Conservation (phyloP, 768 basidiomycete species). For the Rhodotorula kratochvilovae region DNA sequence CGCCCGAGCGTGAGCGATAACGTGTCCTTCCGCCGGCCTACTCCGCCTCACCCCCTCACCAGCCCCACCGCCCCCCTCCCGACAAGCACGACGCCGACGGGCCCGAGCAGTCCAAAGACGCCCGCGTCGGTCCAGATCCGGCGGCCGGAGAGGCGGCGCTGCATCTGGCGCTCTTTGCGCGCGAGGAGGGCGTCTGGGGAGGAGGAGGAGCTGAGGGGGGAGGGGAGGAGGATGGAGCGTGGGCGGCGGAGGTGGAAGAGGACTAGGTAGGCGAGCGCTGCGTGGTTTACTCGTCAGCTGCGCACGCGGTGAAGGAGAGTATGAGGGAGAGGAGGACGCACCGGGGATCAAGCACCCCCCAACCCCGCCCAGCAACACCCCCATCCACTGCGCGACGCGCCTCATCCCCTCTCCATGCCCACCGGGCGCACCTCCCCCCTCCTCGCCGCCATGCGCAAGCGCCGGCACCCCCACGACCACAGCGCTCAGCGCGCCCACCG, state of each 20-base stretch:
- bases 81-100: conserved; percentile 37
- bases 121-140: conserved; percentile 52
- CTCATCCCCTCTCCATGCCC: conserved; percentile 29
- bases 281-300: not conserved
- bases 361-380: conserved; percentile 10
- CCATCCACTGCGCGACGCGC: conserved; percentile 19
- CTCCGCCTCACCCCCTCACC: not conserved
- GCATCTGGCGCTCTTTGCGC: conserved; percentile 78
- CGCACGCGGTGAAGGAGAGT: not conserved
- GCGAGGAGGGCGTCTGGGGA: conserved; percentile 59
- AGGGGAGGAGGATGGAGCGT: conserved; percentile 69
- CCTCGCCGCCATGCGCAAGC: not conserved
- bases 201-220: conserved; percentile 41
- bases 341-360: conserved; percentile 35
- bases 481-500: not conserved
- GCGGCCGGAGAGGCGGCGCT: conserved; percentile 65
- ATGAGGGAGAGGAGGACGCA: conserved; percentile 9
- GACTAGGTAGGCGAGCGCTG: conserved; percentile 70
- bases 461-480: conserved; percentile 4
- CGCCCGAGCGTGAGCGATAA: no score
- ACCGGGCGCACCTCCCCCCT: not conserved
- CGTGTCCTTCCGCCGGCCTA: no score
- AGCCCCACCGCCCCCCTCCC: conserved; percentile 10
- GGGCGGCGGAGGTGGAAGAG: conserved; percentile 81
- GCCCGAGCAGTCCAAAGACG: conserved; percentile 36